These are phyloP conservation scores for Paratinospora sagittata DNA, from an alignment of 164 flowering plant species.

Conservation along the genomic window DNA sequence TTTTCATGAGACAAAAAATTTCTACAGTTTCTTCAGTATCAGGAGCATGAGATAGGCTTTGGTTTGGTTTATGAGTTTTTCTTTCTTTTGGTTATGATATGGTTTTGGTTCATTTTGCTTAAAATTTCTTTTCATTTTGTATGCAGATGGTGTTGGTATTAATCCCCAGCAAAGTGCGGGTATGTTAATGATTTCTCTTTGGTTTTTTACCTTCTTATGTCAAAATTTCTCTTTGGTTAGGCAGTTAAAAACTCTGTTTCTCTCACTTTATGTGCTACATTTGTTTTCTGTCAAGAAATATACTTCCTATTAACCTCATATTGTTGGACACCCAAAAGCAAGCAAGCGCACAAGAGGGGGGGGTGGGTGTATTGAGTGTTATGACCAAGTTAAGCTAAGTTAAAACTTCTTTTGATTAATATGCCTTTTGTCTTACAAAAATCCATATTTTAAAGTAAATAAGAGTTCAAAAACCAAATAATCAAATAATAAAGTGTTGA, in stretches of 20 bases:
- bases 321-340: background rate
- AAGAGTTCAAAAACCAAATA: too few relatives aligned
- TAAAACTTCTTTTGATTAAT: too few relatives aligned
- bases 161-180: too few relatives aligned
- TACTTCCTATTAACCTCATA: background rate
- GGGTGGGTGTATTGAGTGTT: too few relatives aligned
- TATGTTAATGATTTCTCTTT: too few relatives aligned
- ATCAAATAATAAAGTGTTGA: too few relatives aligned
- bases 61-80: background rate
- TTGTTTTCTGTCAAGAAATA: background rate
- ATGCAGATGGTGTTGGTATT: too few relatives aligned
- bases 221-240: background rate
- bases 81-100: background rate
- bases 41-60: background rate
- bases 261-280: background rate
- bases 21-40: background rate
- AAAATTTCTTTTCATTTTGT: too few relatives aligned
- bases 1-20: background rate
- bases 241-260: background rate
- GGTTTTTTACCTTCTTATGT: background rate
- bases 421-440: too few relatives aligned
- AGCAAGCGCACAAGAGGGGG: too few relatives aligned
- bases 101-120: background rate
- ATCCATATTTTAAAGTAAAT: too few relatives aligned
- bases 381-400: too few relatives aligned